Base-by-base conservation (phyloP, 163 green algal species). In the Prototheca wickerhamii region DNA sequence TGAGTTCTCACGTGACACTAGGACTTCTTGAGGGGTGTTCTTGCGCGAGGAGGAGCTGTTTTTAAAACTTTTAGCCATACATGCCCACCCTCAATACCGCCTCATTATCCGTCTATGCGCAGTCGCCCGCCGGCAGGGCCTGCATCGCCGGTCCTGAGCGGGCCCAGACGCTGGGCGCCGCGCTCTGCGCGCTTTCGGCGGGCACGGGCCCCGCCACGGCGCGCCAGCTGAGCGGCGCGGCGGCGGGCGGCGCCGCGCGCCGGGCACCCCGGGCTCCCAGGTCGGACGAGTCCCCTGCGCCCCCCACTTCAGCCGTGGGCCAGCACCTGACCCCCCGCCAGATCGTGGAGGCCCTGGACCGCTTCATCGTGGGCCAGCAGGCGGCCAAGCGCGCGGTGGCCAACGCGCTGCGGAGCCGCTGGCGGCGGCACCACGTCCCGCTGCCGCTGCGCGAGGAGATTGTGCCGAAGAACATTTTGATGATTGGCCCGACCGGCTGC, bases 391-490 rank as follows among this genome's bases (percentile, higher is more conserved):
- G 83, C 28, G 90, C 91, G 2, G 89, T 97, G 26, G 92, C 92
- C 44, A 88, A 98, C 51, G 92, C 92, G 26, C 76, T 98, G 64
- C 80, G 92, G 54, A 96, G 96, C 65, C 80, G 92, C 15, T 98
- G 92, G 91, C 81, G 92, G 2, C 74, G 92, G 33, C 87, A 95
- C 55, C 80, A 79, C 12, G 84, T 97, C 3, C 35, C 65, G 15
- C 71, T 56, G 35, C 69, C 77, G 3, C 68, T 91, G 70, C 78
- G 75, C 54, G 80, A 92, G 33, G 91, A 98, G 70, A 91, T 98
- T 50, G 86, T 94, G 33, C 92, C 92, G 40, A 97, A 97, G 69
- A 98, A 98, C 84, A 96, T 98, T 51, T 80, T 97, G 21, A 97
- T 98, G 92, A 94, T 96, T 55, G 87, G 91, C 0, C 91, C 91